phyloP scores from a whole-genome alignment of 495 filamentous ascomycete genomes.

The Elaphomyces granulatus region DNA sequence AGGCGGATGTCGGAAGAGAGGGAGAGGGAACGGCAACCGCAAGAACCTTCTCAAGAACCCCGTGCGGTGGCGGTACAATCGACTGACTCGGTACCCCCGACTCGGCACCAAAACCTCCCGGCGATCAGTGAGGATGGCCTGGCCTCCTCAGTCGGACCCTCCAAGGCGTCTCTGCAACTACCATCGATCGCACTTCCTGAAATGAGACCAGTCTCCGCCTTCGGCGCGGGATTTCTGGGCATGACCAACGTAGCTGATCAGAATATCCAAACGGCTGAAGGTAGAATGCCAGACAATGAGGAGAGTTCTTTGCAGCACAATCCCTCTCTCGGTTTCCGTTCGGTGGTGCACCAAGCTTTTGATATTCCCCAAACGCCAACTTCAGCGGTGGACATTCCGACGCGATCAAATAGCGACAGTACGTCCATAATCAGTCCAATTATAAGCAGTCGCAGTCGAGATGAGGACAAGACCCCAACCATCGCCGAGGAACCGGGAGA shows the following conservation, averaged over 20 bases:
- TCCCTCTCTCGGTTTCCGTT: constrained; percentile 48
- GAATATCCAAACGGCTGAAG: constrained; percentile 6
- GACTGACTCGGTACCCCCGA: background rate
- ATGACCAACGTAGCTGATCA: constrained; percentile 7
- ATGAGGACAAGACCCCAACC: constrained; percentile 37
- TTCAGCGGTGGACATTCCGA: constrained; percentile 33
- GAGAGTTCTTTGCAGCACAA: constrained; percentile 34
- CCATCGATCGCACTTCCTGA: constrained; percentile 38
- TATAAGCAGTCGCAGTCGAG: constrained; percentile 33
- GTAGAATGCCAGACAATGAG: constrained; percentile 4
- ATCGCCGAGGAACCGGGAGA: constrained; percentile 43
- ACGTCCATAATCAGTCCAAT: constrained; percentile 57
- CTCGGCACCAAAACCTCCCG: background rate
- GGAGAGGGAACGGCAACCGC: constrained; percentile 37
- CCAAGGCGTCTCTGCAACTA: constrained; percentile 3
- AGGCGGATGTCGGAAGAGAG: constrained; percentile 54
- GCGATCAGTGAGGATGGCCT: background rate
- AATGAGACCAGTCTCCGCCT: constrained; percentile 48
- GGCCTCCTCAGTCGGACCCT: background rate
- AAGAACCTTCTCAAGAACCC: constrained; percentile 37
- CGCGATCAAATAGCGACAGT: constrained; percentile 47
- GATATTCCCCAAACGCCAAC: constrained; percentile 48
- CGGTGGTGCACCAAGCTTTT: constrained; percentile 56
- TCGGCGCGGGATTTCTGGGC: constrained; percentile 35
- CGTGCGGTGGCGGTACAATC: constrained; percentile 5